phyloP scores from a whole-genome alignment of 2,329 filamentous ascomycete species.

The Cadophora sp. region DNA sequence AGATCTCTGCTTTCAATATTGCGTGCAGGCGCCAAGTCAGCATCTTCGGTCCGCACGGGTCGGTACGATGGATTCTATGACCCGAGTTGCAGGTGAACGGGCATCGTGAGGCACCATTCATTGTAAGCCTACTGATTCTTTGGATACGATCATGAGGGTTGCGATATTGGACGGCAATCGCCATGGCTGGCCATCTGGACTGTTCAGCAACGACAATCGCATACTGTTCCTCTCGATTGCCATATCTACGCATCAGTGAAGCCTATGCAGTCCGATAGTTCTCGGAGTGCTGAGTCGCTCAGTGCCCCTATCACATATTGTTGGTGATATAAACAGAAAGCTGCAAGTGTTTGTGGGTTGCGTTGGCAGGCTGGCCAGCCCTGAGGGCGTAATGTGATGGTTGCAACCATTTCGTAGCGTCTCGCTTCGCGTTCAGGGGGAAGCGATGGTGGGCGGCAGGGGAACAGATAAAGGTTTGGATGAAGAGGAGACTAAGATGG shows the following conservation, averaged over 20 bases:
- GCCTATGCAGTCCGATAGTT: neutral
- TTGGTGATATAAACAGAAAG: conserved; percentile 5
- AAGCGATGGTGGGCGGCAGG: conserved; percentile 1
- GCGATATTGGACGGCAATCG: neutral
- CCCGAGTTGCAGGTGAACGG: neutral
- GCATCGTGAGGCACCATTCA: neutral
- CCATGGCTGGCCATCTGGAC: neutral
- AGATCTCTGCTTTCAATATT: neutral
- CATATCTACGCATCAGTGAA: neutral
- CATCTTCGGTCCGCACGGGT: conserved; percentile 6
- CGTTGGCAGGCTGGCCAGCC: conserved; percentile 3
- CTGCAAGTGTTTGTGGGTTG: neutral
- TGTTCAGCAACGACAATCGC: neutral
- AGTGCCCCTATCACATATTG: neutral
- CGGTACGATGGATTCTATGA: neutral
- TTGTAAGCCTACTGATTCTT: no score
- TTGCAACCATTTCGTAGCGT: conserved; percentile 7
- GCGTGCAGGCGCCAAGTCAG: neutral
- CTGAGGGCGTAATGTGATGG: neutral
- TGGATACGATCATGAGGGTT: neutral
- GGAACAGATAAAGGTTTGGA: neutral
- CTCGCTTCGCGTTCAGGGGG: conserved; percentile 7
- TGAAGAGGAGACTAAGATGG: neutral
- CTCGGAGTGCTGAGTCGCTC: neutral
- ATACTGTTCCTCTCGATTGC: neutral